Conservation (phyloP, 257 asterid species). For the Solanum okadae region DNA sequence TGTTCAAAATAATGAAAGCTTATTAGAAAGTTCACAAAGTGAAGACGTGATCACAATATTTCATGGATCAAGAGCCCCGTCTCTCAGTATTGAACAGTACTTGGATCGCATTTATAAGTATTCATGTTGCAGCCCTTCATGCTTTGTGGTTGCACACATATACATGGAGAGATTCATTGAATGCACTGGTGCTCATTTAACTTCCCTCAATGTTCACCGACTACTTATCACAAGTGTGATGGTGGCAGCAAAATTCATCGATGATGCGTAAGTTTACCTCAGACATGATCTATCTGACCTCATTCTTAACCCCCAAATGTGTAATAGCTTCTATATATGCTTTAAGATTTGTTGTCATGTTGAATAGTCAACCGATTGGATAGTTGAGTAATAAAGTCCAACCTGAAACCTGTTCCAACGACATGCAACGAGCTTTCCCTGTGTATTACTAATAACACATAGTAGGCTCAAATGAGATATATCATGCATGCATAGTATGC, state of each 20-base stretch:
- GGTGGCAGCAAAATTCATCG: conserved; percentile 93
- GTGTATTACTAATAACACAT: background rate
- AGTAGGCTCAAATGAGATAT: background rate
- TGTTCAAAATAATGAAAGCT: conserved; percentile 48
- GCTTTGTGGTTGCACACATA: conserved; percentile 71
- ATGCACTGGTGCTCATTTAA: conserved; percentile 30
- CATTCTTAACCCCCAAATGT: background rate
- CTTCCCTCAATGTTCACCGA: conserved; percentile 75
- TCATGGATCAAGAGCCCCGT: conserved; percentile 78
- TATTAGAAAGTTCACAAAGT: conserved; percentile 29
- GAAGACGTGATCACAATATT: conserved; percentile 58
- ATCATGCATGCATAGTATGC: background rate
- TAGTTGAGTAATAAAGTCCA: background rate
- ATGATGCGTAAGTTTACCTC: conserved; percentile 70
- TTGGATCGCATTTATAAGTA: conserved; percentile 82
- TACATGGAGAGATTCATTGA: conserved; percentile 62
- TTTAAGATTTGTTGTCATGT: background rate
- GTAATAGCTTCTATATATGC: background rate
- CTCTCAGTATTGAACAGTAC: conserved; percentile 60
- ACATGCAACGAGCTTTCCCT: background rate
- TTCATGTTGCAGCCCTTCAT: conserved; percentile 85
- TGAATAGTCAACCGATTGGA: background rate
- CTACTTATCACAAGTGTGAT: conserved; percentile 79
- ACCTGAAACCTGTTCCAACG: background rate
- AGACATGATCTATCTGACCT: background rate